Evolutionary conservation across 2,329 filamentous ascomycete genomes (phyloP).

Genomic region (Coniochaeta prunicola): DNA sequence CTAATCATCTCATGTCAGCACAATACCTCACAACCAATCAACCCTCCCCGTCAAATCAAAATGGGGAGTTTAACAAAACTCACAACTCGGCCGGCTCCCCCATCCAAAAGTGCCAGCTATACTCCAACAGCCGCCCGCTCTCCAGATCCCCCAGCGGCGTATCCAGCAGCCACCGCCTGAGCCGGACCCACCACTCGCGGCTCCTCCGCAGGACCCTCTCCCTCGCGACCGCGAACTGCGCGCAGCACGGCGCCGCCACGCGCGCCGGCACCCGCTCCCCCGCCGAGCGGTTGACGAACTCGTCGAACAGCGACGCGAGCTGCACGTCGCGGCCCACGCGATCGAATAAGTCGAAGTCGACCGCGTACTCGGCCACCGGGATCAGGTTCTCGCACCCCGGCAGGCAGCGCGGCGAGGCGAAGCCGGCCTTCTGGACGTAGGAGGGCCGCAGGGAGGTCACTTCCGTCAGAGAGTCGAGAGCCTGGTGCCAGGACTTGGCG

Average conservation of each 20-base stretch:
- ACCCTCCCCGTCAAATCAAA: not conserved
- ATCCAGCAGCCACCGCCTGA: conserved; percentile 52
- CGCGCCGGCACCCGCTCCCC: conserved; percentile 33
- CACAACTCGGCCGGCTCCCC: conserved; percentile 12
- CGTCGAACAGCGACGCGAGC: conserved; percentile 22
- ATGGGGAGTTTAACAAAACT: not conserved
- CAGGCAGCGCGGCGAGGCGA: conserved; percentile 54
- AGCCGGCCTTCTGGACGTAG: conserved; percentile 45
- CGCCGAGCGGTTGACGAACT: conserved; percentile 34
- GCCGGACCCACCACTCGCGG: conserved; percentile 44
- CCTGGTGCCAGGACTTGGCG: conserved; percentile 46
- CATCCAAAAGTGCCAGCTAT: conserved; percentile 50
- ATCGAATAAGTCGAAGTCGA: conserved; percentile 16
- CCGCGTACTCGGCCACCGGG: conserved; percentile 13
- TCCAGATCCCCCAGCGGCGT: conserved; percentile 45
- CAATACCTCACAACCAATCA: not conserved
- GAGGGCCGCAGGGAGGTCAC: conserved; percentile 31
- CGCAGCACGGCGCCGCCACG: conserved; percentile 54
- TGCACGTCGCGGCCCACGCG: conserved; percentile 30
- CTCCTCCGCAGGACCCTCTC: conserved; percentile 41
- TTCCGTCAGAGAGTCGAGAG: conserved; percentile 39
- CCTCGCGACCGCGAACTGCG: conserved; percentile 55
- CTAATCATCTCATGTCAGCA: conserved; percentile 5
- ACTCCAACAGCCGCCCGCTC: conserved; percentile 56
- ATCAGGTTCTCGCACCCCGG: conserved; percentile 24